These are phyloP conservation scores for Puccinia horiana DNA, from an alignment of 1,284 basidiomycete genomes.

Conservation along the genomic window DNA sequence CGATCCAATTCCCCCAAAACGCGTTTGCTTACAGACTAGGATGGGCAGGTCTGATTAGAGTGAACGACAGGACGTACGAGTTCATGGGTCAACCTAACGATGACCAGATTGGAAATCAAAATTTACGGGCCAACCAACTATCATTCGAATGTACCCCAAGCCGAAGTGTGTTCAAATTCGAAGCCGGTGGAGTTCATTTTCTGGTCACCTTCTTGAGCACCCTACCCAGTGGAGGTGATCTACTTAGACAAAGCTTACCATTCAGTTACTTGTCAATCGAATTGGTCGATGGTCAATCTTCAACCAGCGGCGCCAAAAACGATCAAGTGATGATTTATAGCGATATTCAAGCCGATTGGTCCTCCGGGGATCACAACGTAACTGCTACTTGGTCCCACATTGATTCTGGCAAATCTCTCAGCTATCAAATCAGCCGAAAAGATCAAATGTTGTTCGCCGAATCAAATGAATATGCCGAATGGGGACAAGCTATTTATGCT, in stretches of 20 bases:
- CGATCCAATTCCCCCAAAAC: constrained; percentile 50
- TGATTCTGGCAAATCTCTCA: constrained; percentile 52
- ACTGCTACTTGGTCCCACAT: constrained; percentile 49
- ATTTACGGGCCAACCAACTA: constrained; percentile 54
- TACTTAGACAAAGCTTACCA: constrained; percentile 56
- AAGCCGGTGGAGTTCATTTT: constrained; percentile 55
- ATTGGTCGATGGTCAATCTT: constrained; percentile 50
- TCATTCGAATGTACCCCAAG: constrained; percentile 56
- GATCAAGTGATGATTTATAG: constrained; percentile 56
- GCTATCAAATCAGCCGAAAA: constrained; percentile 54
- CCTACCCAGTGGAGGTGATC: constrained; percentile 55
- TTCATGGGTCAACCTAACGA: constrained; percentile 52
- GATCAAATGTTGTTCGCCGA: constrained; percentile 55
- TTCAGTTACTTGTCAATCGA: constrained; percentile 56
- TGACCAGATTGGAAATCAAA: constrained; percentile 19
- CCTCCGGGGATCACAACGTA: constrained; percentile 54
- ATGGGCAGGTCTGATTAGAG: constrained; percentile 52
- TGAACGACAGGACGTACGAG: constrained; percentile 52
- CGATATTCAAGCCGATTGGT: constrained; percentile 55
- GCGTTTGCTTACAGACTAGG: constrained; percentile 43
- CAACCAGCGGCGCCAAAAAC: constrained; percentile 52
- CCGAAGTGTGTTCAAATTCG: constrained; percentile 55
- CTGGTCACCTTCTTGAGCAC: constrained; percentile 57
- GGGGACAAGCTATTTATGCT: constrained; percentile 56
- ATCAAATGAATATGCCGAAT: constrained; percentile 57